Base-by-base conservation (phyloP, 176 grass and related monocot species). In the Neostapfia colusana region DNA sequence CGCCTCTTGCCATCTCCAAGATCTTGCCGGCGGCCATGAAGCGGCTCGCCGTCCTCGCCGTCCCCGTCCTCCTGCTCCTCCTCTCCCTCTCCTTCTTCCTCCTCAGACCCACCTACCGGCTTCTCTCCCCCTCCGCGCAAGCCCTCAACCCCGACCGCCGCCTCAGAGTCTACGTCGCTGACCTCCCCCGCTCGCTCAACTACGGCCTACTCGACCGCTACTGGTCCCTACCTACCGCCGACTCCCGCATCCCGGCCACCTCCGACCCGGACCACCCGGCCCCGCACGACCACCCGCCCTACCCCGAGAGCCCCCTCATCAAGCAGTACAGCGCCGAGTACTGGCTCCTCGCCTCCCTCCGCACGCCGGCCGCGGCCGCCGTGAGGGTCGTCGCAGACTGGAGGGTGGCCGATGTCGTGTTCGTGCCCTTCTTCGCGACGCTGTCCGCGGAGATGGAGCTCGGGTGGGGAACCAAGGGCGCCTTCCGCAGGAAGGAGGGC, bases 321-420 rank as follows among this genome's bases (percentile, higher is more conserved):
- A 71, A 88, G 74, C 95, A 92, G 85, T 99, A 95, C 80, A 94
- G 85, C 69, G 83, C 95, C 56, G 91, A 99, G 91, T 99, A 95
- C 77, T 99, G 95, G 91, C 84, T 99, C 45, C 80, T 99, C 17
- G 66, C 54, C 3, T 93, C 90, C 73, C 89, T 99, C 44, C 84
- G 56, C 60, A 21, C 79, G 74, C 50, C 76, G 4, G 7, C 61
- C 58, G 48, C 49, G 48, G 35, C 26, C 0, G 63, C 82, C 11
- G 73, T 88, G 38, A 88, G 87, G 80, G 89, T 95, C 24, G 71
- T 99, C 55, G 63, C 65, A 10, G 87, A 98, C 58, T 75, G 77
- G 76, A 88, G 67, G 37, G 76, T 76, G 3, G 81, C 95, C 6
- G 91, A 98, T 66, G 95, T 95, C 44, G 87, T 98, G 58, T 95